Evolutionary conservation across 1,284 basidiomycete species (phyloP), one percentile per base, ranked within the genome.

Genomic region (Pseudozyma thailandica): DNA sequence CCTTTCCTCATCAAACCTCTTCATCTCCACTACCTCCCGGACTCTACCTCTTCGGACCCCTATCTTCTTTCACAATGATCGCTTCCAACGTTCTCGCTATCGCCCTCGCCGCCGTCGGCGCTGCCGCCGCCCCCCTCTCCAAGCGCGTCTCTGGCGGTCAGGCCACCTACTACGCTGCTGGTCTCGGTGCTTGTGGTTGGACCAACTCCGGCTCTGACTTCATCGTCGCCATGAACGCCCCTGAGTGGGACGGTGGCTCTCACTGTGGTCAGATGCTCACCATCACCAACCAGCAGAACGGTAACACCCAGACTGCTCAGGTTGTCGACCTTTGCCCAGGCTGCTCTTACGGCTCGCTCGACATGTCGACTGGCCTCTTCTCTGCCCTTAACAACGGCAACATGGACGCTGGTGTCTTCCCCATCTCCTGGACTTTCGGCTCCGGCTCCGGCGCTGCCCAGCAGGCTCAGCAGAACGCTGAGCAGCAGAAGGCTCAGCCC

Each of bases 341-440:
- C 27, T 93, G 92, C 81, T 88, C 88, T 2, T 86, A 83, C 41
- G 89, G 87, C 33, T 91, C 87, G 39, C 87, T 96, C 56, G 93
- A 96, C 85, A 86, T 94, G 63, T 90, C 91, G 23, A 81, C 83
- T 12, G 87, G 89, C 50, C 87, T 96, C 41, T 96, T 96, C 85
- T 59, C 69, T 37, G 66, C 58, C 27, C 74, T 80, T 18, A 68
- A 70, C 54, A 72, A 78, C 60, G 75, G 75, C 47, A 73, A 78
- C 73, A 64, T 77, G 60, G 77, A 75, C 59, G 59, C 46, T 23
- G 78, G 78, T 64, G 66, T 69, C 56, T 74, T 80, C 74, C 78
- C 75, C 55, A 80, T 80, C 69, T 46, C 50, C 26, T 80, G 78
- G 78, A 62, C 68, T 8, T 71, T 61, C 59, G 63, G 63, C 58